Evolutionary conservation across 1,284 basidiomycete species (phyloP).

Genomic region (Pholiota adiposa): DNA sequence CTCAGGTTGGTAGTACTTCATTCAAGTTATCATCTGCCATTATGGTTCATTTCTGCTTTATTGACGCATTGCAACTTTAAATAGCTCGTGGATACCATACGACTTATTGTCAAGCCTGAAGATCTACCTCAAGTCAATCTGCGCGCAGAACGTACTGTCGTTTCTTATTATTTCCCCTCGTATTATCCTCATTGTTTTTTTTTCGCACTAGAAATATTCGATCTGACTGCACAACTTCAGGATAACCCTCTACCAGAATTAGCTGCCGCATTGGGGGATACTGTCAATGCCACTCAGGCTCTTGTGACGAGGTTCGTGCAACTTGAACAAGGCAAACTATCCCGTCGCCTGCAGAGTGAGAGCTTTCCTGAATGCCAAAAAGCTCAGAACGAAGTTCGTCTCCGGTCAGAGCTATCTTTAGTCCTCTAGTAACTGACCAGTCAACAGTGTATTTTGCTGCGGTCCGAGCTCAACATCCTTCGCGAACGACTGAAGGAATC

Average conservation of each 20-base stretch:
- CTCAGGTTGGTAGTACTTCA: conserved; percentile 60
- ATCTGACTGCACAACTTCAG: conserved; percentile 57
- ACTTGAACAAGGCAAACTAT: conserved; percentile 39
- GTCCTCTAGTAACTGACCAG: conserved; percentile 19
- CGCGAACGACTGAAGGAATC: conserved; percentile 60
- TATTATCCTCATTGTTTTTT: conserved; percentile 20
- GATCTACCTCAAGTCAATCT: conserved; percentile 49
- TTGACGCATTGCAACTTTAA: conserved; percentile 11
- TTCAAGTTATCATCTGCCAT: neutral
- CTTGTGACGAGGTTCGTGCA: conserved; percentile 65
- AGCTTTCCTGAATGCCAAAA: conserved; percentile 52
- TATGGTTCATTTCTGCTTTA: neutral
- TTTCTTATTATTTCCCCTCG: neutral
- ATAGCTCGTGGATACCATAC: conserved; percentile 73
- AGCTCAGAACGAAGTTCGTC: conserved; percentile 63
- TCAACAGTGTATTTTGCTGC: conserved; percentile 56
- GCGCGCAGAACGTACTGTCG: conserved; percentile 45
- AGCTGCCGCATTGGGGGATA: conserved; percentile 52
- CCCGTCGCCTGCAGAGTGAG: conserved; percentile 38
- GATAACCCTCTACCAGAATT: conserved; percentile 51
- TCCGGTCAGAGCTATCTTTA: conserved; percentile 10
- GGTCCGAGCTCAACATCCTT: conserved; percentile 65
- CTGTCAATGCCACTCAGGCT: conserved; percentile 61
- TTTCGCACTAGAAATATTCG: conserved; percentile 49
- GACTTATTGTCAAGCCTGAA: conserved; percentile 61